Evolutionary conservation across 441 rosid species (phyloP), one percentile per base, ranked within the genome.

Genomic region (Eugenia klotzschiana): DNA sequence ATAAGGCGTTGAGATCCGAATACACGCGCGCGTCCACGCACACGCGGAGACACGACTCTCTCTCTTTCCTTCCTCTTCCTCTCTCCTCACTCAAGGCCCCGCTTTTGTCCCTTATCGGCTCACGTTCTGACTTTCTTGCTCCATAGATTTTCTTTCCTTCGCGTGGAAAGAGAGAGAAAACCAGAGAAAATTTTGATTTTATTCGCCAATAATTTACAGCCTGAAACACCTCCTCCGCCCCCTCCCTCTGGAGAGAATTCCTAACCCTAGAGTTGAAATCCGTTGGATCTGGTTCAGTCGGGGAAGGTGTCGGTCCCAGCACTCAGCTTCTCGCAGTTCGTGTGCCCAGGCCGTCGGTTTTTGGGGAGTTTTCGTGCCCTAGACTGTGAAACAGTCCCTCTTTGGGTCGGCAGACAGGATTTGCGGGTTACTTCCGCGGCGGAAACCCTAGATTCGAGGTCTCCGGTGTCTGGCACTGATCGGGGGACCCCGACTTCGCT

Each of bases 1-100:
- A 88, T 86, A 77, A 83, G 85, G 84, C 84, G 91, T 90, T 92
- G 92, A 90, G 95, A 88, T 89, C 89, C 94, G 91, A 85, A 40
- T 83, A 79, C 84, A 80, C 84, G 57, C 82, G 87, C 85, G 74
- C 85, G 74, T 79, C 50, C 87, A n/a, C 69, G 15, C 55, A 50
- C 60, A 23, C n/a, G n/a, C n/a, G n/a, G 37, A 26, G 15, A 5
- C 77, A 22, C 10, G 2, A 8, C 51, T 20, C 18, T 22, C 73
- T 25, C 46, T 11, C 40, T 37, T 4, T 6, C 40, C 40, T 85
- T 82, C 69, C 85, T 29, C 85, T 49, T 87, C 90, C 43, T 14
- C 72, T 83, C 79, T 81, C 81, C 89, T 84, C 89, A 87, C 90
- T 88, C 89, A 43, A 83, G 87, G 86, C 88, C 83, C 83, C 40